Evolutionary conservation across 352 stramenopile species (phyloP).

Genomic region (Phytophthora brassicae): DNA sequence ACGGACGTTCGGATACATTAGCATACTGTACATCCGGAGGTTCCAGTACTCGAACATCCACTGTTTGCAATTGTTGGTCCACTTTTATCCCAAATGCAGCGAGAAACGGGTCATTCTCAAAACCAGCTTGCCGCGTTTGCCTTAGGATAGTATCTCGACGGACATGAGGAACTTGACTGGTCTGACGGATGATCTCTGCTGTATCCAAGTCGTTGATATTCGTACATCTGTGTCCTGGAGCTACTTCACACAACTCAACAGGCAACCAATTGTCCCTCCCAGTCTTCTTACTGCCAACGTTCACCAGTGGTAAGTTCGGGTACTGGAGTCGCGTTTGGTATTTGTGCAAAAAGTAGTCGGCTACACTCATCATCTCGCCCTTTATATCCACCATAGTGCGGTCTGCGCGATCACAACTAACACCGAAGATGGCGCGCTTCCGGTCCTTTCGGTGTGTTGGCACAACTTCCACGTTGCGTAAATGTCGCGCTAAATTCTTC

Average conservation of each 20-base stretch:
- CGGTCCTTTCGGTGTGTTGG: slow-evolving; percentile 63
- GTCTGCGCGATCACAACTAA: slow-evolving; percentile 45
- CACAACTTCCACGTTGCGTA: slow-evolving; percentile 51
- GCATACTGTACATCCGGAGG: slow-evolving; percentile 62
- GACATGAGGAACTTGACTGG: slow-evolving; percentile 38
- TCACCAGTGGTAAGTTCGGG: slow-evolving; percentile 66
- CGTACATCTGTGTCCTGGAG: slow-evolving; percentile 60
- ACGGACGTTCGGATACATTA: slow-evolving; percentile 60
- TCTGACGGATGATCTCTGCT: slow-evolving; percentile 77
- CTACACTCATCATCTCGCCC: slow-evolving; percentile 47
- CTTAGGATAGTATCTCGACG: slow-evolving; percentile 52
- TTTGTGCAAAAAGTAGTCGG: slow-evolving; percentile 49
- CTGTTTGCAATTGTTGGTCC: slow-evolving; percentile 43
- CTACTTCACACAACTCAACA: slow-evolving; percentile 77
- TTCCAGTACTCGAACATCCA: slow-evolving; percentile 48
- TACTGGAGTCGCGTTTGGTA: slow-evolving; percentile 58
- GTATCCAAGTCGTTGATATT: slow-evolving; percentile 82
- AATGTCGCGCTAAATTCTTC: slow-evolving; percentile 28
- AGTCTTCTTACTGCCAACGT: slow-evolving; percentile 56
- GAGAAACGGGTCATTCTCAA: slow-evolving; percentile 71
- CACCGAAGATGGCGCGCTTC: slow-evolving; percentile 48
- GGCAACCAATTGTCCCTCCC: slow-evolving; percentile 61
- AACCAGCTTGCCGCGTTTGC: slow-evolving; percentile 57
- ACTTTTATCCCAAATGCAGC: slow-evolving; percentile 59
- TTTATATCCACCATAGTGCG: slow-evolving; percentile 55